These are phyloP conservation scores for Elongisporangium undulatum DNA, from an alignment of 352 stramenopile genomes.

Conservation along the genomic window DNA sequence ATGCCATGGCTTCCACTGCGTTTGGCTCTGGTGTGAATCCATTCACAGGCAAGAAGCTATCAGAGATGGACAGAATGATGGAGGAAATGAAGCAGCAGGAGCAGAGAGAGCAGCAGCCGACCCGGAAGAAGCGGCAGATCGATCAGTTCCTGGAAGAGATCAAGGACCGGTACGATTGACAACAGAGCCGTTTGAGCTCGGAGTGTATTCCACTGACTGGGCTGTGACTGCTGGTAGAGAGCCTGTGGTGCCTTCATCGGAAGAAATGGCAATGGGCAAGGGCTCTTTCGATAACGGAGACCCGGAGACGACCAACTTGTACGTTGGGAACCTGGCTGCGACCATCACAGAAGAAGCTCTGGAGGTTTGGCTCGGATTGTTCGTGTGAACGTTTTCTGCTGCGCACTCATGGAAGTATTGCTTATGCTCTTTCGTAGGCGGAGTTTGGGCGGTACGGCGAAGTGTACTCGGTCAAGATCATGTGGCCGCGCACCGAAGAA, in stretches of 20 bases:
- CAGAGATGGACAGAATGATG: conserved; percentile 67
- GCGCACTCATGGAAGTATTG: neutral
- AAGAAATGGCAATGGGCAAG: conserved; percentile 21
- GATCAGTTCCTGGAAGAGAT: conserved; percentile 89
- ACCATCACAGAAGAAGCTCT: conserved; percentile 91
- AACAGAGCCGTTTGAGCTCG: neutral
- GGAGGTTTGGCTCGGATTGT: conserved; percentile 25
- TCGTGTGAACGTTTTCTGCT: neutral
- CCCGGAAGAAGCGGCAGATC: conserved; percentile 69
- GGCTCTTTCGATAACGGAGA: conserved; percentile 86
- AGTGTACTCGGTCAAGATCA: conserved; percentile 96
- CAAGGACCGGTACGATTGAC: conserved; percentile 47
- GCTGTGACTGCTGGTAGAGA: conserved; percentile 6
- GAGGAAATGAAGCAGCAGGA: conserved; percentile 67
- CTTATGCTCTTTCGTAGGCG: conserved; percentile 15
- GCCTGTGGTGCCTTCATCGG: conserved; percentile 3
- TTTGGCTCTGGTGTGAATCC: conserved; percentile 1
- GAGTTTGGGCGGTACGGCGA: conserved; percentile 89
- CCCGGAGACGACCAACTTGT: conserved; percentile 91
- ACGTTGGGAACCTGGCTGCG: conserved; percentile 92
- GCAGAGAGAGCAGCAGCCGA: conserved; percentile 16
- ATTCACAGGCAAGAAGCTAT: conserved; percentile 25
- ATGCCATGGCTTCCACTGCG: neutral
- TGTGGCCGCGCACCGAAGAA: conserved; percentile 96
- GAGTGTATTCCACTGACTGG: neutral